Base-by-base conservation (phyloP, 2,329 filamentous ascomycete species). In the Amauroascus niger region DNA sequence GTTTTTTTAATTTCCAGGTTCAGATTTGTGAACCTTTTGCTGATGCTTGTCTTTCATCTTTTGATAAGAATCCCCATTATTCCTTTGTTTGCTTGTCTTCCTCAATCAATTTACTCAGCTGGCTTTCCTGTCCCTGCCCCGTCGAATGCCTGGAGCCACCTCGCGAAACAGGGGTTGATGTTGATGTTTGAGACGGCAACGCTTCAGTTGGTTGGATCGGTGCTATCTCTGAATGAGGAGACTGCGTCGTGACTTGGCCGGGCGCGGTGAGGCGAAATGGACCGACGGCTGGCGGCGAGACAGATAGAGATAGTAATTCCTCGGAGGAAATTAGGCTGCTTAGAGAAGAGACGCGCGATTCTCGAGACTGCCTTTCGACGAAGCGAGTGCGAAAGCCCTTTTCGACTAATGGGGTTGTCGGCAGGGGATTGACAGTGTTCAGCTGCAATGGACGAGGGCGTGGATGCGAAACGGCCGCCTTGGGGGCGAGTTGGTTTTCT, bases 311-410 rank as follows among this genome's bases (percentile, higher is more conserved):
- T 16, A 49, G 32, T n/a, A 46, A 16, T 45, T 33, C 55, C 39
- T 53, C 49, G 9, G 44, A 46, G 20, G 55, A 24, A 55, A 46
- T 45, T 51, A 60, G 16, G 48, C 57, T 54, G 55, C 53, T 46
- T 48, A 55, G 24, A 45, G 60, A 58, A 6, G 58, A 57, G 7
- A 54, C 45, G 33, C 52, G 58, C 18, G 61, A 59, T 40, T 64
- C 61, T 14, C 60, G 59, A 14, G 55, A 56, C 22, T 60, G 55
- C 49, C 60, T 62, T 57, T 71, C 65, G 6, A 64, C 65, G 52
- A 72, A 73, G 26, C 62, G 64, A 6, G 61, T 56, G 2, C 70
- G 67, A 55, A 73, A 73, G 45, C 66, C 63, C 28, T 63, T 66
- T 14, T 68, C 64, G 9, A 71, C 68, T 2, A 73, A 62, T n/a